Evolutionary conservation across 2,329 filamentous ascomycete species (phyloP), one percentile per base, ranked within the genome.

Genomic region (Aspergillus sp.): DNA sequence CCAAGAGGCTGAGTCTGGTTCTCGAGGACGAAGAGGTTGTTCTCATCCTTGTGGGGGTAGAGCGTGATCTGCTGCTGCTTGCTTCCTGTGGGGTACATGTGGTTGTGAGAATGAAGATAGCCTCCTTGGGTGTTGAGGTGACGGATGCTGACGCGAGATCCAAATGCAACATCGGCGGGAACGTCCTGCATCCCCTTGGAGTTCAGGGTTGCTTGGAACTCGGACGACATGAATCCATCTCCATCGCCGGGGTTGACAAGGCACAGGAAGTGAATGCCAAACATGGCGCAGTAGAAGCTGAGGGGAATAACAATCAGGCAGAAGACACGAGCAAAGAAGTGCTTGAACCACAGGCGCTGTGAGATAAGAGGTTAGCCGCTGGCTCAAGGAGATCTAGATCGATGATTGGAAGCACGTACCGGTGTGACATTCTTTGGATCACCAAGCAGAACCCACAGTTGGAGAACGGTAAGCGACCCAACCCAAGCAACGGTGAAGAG

Each of bases 401-500:
- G 17, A 12, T 30, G 10, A 4, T 30, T 12, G 28, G 10, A 9
- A 32, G 25, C 48, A 75, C 85, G 73, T 81, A 88, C 86, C 65
- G 91, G 84, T 56, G 92, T 91, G 55, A 98, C 92, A 57, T 89
- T 93, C 79, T 88, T 92, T 66, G 86, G 86, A 76, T 99, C 95
- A 65, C 93, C 95, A 43, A 97, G 89, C 58, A 99, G 82, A 67
- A 97, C 88, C 95, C 95, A 99, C 60, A 99, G 86, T 81, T 99
- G 95, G 49, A 99, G 76, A 48, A 94, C 78, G 39, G 95, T 99
- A 79, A 99, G 85, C 77, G 85, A 87, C 64, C 95, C 95, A 67
- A 99, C 92, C 95, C 95, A 99, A 52, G 94, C 95, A 76, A 97
- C 97, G 65, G 95, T 99, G 82, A 99, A 98, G 55, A 99, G 84